Evolutionary conservation across 352 stramenopile genomes (phyloP), one percentile per base, ranked within the genome.

Genomic region (Pythium rhizo-oryzae): DNA sequence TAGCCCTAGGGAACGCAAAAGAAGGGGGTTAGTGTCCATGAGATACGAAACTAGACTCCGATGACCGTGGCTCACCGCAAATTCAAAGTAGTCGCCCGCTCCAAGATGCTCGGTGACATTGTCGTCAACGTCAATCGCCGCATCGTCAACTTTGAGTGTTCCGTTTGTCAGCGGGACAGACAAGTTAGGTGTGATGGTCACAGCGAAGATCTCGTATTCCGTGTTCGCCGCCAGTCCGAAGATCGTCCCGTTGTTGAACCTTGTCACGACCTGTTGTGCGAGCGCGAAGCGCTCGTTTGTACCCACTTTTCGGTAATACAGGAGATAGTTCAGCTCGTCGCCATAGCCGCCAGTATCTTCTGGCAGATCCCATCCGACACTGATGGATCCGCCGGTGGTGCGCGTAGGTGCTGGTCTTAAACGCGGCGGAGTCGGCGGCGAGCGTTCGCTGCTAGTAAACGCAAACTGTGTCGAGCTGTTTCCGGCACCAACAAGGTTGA

Each of bases 171-270:
- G 0, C 1, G 8, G 0, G 3, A 37, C 39, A 0, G 50, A 59
- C 71, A 67, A 6, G 67, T 47, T 44, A 73, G n/a, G 8, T 3
- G 37, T 61, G 15, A 74, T 18, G 0, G 82, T 78, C 2, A 84
- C 52, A 11, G 63, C 82, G 7, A 88, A 59, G 47, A 91, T 68
- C n/a, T 89, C 78, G 65, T 89, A 91, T 12, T 69, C 75, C 0
- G 74, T 88, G 16, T 81, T 70, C 1, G 79, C 78, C 1, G 46
- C 51, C 12, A 91, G 59, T 9, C 74, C 76, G 53, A 76, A 88
- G n/a, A 88, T 33, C 18, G 69, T 72, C 18, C 75, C 70, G 0
- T 71, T 58, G 41, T 55, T 65, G 13, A 28, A 15, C 28, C 35
- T 58, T 0, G 75, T 51, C 0, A 66, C 47, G 16, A 69, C 6